Conservation (phyloP, 208 protist genomes). For the Tetramitus jugosus region DNA sequence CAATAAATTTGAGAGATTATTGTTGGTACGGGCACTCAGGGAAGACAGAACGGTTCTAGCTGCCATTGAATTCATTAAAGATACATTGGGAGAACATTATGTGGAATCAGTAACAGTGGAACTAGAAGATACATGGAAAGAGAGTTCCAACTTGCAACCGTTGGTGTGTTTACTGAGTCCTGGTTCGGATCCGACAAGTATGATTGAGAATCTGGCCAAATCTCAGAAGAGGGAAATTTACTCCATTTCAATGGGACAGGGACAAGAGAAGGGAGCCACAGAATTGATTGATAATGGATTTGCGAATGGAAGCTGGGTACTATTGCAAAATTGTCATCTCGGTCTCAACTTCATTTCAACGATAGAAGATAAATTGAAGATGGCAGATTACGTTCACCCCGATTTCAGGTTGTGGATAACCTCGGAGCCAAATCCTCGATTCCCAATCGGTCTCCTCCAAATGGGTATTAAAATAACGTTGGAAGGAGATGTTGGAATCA, state of each 20-base stretch:
- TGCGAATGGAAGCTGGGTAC: constrained; percentile 77
- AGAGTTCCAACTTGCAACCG: constrained; percentile 72
- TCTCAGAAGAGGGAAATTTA: constrained; percentile 86
- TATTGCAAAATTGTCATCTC: constrained; percentile 95
- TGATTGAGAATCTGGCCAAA: constrained; percentile 85
- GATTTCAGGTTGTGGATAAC: constrained; percentile 88
- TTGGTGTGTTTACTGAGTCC: constrained; percentile 90
- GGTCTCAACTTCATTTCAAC: constrained; percentile 84
- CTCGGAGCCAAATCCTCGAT: constrained; percentile 77
- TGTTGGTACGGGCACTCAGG: constrained; percentile 83
- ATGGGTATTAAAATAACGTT: constrained; percentile 71
- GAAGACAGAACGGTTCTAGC: constrained; percentile 90
- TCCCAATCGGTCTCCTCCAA: constrained; percentile 89
- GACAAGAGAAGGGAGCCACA: constrained; percentile 88
- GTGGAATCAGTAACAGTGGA: constrained; percentile 74
- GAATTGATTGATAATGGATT: constrained; percentile 55
- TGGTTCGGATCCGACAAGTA: constrained; percentile 87
- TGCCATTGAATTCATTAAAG: constrained; percentile 76
- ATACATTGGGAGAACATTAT: constrained; percentile 79
- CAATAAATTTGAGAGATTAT: constrained; percentile 78
- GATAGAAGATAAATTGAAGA: constrained; percentile 50
- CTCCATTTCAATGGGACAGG: constrained; percentile 93
- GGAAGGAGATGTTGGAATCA: constrained; percentile 73
- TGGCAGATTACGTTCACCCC: constrained; percentile 30
- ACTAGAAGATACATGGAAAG: constrained; percentile 70